phyloP scores from a whole-genome alignment of 1,139 yeast species.

The Entelexis sorbosivorans region DNA sequence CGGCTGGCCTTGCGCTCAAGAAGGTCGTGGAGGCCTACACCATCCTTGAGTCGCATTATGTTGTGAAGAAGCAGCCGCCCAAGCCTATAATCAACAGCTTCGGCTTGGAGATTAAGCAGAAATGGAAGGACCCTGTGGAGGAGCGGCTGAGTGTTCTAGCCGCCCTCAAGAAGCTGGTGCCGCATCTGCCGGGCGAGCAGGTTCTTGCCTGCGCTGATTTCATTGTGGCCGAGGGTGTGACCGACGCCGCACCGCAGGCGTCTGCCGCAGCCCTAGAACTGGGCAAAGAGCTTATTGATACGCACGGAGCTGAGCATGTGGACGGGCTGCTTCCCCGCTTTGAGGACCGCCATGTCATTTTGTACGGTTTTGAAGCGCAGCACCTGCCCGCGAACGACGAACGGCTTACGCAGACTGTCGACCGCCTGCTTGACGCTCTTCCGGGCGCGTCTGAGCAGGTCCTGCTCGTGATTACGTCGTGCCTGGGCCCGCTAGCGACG shows the following conservation, averaged over 20 bases:
- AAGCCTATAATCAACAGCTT: constrained; percentile 63
- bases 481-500: constrained; percentile 62
- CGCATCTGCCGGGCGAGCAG: constrained; percentile 33
- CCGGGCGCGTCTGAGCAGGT: constrained; percentile 79
- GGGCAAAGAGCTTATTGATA: constrained; percentile 60
- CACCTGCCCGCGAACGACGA: constrained; percentile 64
- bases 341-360: constrained; percentile 30
- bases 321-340: constrained; percentile 68
- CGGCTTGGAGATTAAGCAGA: constrained; percentile 62
- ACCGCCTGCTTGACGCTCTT: constrained; percentile 59
- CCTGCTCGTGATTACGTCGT: constrained; percentile 27
- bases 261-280: constrained; percentile 63
- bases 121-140: constrained; percentile 70
- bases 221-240: constrained; percentile 45
- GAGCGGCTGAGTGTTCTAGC: constrained; percentile 72
- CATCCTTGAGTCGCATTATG: constrained; percentile 45
- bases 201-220: constrained; percentile 23
- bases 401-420: constrained; percentile 53
- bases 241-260: constrained; percentile 44
- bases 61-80: constrained; percentile 59
- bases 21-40: constrained; percentile 34
- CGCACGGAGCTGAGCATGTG: constrained; percentile 53
- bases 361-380: constrained; percentile 37
- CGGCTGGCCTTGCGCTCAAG: constrained; percentile 20
- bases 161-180: constrained; percentile 49